A percentile compares a stretch with the other conserved stretches of the same genome.
These are phyloP conservation scores for Meredithiella fracta DNA, from an alignment of 2,329 filamentous ascomycete species.

Conservation along the genomic window DNA sequence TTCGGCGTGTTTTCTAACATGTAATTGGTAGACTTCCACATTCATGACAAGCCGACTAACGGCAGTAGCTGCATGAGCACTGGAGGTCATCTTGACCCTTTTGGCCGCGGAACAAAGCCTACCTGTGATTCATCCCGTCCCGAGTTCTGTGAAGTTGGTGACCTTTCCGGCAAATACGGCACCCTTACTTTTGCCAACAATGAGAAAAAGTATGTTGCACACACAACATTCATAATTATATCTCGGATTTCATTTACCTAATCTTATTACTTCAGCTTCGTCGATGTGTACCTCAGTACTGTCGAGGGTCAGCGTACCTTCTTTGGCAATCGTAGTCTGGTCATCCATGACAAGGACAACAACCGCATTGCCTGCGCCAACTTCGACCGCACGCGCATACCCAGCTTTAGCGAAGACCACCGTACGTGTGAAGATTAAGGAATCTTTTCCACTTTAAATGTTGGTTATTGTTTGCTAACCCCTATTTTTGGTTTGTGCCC, in stretches of 20 bases:
- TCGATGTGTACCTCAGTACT: conserved; percentile 28
- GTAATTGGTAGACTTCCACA: conserved; percentile 34
- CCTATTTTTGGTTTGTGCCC: not conserved
- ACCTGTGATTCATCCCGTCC: conserved; percentile 32
- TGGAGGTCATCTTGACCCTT: conserved; percentile 40
- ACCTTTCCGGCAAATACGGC: conserved; percentile 43
- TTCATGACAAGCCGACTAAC: conserved; percentile 37
- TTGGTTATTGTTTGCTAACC: not conserved
- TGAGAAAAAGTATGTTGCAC: not conserved
- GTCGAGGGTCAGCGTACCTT: conserved; percentile 24
- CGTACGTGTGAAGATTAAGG: conserved; percentile 1
- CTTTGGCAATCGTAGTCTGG: conserved; percentile 30
- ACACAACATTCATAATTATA: not conserved
- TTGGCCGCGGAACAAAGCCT: conserved; percentile 30
- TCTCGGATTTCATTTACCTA: not conserved
- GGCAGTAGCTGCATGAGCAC: conserved; percentile 37
- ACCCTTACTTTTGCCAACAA: conserved; percentile 21
- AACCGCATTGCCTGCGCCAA: conserved; percentile 28
- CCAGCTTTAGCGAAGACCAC: not conserved
- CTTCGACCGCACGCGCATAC: conserved; percentile 18
- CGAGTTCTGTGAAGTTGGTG: conserved; percentile 41
- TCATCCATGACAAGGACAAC: conserved; percentile 26
- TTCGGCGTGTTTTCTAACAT: not conserved
- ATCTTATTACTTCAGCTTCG: conserved; percentile 20
- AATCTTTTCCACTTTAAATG: not conserved